These are phyloP conservation scores for Musa itinerans DNA, from an alignment of 176 grass and related monocot species.

Conservation along the genomic window DNA sequence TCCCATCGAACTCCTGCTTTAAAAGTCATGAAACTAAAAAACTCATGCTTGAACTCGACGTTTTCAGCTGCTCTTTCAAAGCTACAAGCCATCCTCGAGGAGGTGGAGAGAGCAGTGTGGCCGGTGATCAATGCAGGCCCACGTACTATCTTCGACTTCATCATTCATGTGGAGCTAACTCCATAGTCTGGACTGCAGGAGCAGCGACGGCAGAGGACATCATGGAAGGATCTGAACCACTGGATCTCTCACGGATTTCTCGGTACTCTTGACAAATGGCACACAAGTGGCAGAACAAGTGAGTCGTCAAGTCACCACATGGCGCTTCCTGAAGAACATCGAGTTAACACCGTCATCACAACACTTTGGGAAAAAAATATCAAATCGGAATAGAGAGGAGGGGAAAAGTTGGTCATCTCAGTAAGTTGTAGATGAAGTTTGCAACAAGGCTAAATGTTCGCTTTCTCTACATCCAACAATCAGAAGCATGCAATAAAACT, in stretches of 20 bases:
- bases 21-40: not conserved
- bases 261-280: constrained; percentile 89
- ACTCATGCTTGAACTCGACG: not conserved
- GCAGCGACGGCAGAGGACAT: constrained; percentile 32
- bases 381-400: not conserved
- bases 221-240: constrained; percentile 5
- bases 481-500: not conserved
- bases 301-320: constrained; percentile 72
- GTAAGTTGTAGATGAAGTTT: not conserved
- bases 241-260: constrained; percentile 69
- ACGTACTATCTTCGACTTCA: not conserved
- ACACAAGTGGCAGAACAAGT: constrained; percentile 87
- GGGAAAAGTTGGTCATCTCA: not conserved
- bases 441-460: too few relatives aligned
- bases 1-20: not conserved
- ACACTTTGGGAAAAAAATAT: not conserved
- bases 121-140: not conserved
- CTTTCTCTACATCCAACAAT: not conserved
- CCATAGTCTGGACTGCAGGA: constrained; percentile 62
- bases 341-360: not conserved
- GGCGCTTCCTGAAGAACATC: constrained; percentile 58
- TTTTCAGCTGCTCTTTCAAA: not conserved
- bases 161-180: not conserved
- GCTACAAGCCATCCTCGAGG: not conserved
- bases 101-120: not conserved